These are phyloP conservation scores for Leccinum olivaceopallidum DNA, from an alignment of 768 basidiomycete species.

Conservation along the genomic window DNA sequence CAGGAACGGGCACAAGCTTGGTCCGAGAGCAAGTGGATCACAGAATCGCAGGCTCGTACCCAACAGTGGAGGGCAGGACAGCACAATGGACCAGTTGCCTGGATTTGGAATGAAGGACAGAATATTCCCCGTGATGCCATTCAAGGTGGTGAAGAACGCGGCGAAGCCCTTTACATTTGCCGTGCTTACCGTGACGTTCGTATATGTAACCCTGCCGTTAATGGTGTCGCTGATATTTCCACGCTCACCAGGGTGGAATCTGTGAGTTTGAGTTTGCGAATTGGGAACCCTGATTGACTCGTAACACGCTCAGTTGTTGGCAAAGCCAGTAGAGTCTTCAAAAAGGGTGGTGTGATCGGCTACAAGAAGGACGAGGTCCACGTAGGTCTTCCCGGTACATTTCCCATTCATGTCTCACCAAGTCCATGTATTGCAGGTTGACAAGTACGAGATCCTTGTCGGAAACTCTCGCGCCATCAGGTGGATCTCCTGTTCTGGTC, in stretches of 20 bases:
- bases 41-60: slow-evolving; percentile 57
- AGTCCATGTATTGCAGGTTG: slow-evolving; percentile 41
- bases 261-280: slow-evolving; percentile 37
- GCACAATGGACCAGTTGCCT: slow-evolving; percentile 51
- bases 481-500: slow-evolving; percentile 56
- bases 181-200: slow-evolving; percentile 60
- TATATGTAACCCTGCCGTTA: background rate
- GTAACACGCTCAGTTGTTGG: slow-evolving; percentile 51
- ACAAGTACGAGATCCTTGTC: slow-evolving; percentile 68
- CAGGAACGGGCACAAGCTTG: slow-evolving; percentile 54
- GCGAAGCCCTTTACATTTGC: slow-evolving; percentile 54
- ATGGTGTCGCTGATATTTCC: slow-evolving; percentile 6
- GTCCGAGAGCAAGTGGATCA: slow-evolving; percentile 53
- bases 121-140: slow-evolving; percentile 61
- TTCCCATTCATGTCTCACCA: background rate
- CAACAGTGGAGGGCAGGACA: slow-evolving; percentile 45
- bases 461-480: slow-evolving; percentile 55
- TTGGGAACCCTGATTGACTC: slow-evolving; percentile 2
- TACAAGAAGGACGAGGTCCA: slow-evolving; percentile 59
- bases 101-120: slow-evolving; percentile 62
- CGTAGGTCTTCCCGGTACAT: slow-evolving; percentile 36
- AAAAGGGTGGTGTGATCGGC: slow-evolving; percentile 66
- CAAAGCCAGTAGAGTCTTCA: slow-evolving; percentile 57
- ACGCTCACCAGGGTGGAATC: slow-evolving; percentile 47
- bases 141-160: slow-evolving; percentile 53